phyloP scores from a whole-genome alignment of 257 asterid genomes.

The Osmanthus fragrans region DNA sequence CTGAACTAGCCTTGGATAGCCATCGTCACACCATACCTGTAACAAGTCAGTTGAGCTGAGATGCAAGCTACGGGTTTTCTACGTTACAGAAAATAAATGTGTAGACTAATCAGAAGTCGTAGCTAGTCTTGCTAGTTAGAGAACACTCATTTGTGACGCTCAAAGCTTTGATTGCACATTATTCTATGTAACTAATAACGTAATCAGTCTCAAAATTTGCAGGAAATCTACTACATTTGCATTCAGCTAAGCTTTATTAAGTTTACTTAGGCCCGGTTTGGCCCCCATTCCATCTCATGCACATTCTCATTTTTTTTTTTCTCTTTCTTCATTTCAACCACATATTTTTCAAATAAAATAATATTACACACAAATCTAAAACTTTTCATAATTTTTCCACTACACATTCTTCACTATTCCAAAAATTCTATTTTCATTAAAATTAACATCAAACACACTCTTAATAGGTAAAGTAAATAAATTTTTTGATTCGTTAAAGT shows the following conservation, averaged over 20 bases:
- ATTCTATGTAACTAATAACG: background rate
- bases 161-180: background rate
- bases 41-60: constrained; percentile 13
- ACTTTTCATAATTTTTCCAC: too few species aligned
- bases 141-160: background rate
- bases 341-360: too few species aligned
- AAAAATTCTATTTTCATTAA: too few species aligned
- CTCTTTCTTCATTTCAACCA: too few species aligned
- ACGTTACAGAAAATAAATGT: background rate
- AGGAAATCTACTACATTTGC: background rate
- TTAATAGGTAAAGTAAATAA: too few species aligned
- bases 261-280: too few species aligned
- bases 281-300: too few species aligned
- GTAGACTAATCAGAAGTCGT: background rate
- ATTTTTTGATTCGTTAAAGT: background rate
- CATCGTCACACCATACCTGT: constrained; percentile 97
- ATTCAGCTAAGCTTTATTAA: background rate
- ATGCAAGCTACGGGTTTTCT: background rate
- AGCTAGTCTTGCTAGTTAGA: background rate
- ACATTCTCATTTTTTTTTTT: too few species aligned
- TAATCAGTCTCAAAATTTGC: background rate
- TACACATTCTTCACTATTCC: too few species aligned
- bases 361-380: too few species aligned
- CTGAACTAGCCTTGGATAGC: constrained; percentile 87
- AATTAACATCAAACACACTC: too few species aligned